Evolutionary conservation across 2,329 filamentous ascomycete genomes (phyloP), one percentile per base, ranked within the genome.

Genomic region (Venturiaceae sp.): DNA sequence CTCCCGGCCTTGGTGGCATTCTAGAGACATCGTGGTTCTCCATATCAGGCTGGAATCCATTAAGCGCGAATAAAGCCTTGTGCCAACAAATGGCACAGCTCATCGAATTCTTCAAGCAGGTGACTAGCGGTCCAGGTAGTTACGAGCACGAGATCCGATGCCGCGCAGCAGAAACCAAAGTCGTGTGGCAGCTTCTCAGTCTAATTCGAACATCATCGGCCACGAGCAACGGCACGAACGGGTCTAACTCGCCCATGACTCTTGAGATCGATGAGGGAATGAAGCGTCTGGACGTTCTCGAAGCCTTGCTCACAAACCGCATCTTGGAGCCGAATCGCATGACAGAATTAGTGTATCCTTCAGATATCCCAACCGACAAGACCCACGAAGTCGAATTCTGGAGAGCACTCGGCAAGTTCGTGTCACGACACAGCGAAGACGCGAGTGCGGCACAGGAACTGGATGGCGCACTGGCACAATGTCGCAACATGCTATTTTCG

Each of bases 1-100:
- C 85, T 3, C 81, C 81, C 1, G 87, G 84, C 7, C 81, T 94
- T 52, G 85, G 89, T 70, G 81, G 81, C 54, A 86, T 94, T 62
- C 81, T 95, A 62, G 92, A 96, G 70, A 88, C 90, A 6, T 80
- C 79, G 30, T 97, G 92, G 92, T 96, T 90, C 73, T 82, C 76
- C 28, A 74, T 73, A 37, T 77, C 77, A 63, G 81, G 79, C 57
- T 74, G 80, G 58, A 69, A 69, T n/a, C 72, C 77, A 56, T 71
- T 87, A 2, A 72, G 83, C 60, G 72, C 71, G 36, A 79, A 87
- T 67, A 73, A 77, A 30, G 73, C 75, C 30, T 74, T 90, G n/a
- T 77, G 87, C 64, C 82, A 85, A 56, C 81, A 86, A 61, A 83
- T 92, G 67, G 80, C 81, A 5, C 80, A 82, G 16, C 85, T 92